A percentile compares a stretch with the other conserved stretches of the same genome.
Evolutionary conservation across 192 early-diverging fungal species (phyloP).

Genomic region (Entophlyctis luteolus): DNA sequence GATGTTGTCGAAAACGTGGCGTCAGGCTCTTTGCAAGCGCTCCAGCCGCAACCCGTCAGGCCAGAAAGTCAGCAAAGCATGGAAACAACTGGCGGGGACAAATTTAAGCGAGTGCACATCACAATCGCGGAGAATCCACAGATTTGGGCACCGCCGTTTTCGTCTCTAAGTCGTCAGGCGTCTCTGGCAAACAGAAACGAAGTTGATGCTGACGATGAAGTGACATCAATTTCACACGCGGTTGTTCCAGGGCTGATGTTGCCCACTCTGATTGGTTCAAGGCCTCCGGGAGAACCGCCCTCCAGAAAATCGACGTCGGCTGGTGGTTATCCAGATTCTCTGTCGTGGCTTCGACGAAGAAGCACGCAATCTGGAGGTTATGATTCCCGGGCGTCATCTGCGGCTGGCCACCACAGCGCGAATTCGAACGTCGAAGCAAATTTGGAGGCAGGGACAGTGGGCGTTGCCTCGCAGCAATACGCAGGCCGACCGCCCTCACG

Average conservation of each 20-base stretch:
- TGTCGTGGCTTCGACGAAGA: conserved; percentile 6
- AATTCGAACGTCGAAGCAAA: too few relatives aligned
- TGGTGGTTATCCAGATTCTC: neutral
- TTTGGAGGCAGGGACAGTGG: too few relatives aligned
- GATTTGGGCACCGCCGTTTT: neutral
- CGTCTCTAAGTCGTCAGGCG: neutral
- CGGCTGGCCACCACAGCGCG: too few relatives aligned
- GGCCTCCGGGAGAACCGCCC: neutral
- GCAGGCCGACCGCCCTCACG: too few relatives aligned
- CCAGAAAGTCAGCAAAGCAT: neutral
- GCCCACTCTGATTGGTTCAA: conserved; percentile 12
- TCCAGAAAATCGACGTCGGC: neutral
- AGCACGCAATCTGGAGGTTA: neutral
- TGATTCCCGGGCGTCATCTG: neutral
- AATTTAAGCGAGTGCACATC: neutral
- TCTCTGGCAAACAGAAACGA: conserved; percentile 10
- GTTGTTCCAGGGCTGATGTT: conserved; percentile 14
- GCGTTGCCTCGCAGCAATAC: too few relatives aligned
- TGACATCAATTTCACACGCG: conserved; percentile 18
- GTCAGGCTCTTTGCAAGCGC: neutral
- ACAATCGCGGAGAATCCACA: neutral
- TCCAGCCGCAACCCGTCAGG: neutral
- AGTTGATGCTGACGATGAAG: conserved; percentile 20
- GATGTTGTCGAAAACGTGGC: neutral
- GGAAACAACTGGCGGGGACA: neutral